phyloP scores from a whole-genome alignment of 257 asterid species.

The Marsdenia floribunda region DNA sequence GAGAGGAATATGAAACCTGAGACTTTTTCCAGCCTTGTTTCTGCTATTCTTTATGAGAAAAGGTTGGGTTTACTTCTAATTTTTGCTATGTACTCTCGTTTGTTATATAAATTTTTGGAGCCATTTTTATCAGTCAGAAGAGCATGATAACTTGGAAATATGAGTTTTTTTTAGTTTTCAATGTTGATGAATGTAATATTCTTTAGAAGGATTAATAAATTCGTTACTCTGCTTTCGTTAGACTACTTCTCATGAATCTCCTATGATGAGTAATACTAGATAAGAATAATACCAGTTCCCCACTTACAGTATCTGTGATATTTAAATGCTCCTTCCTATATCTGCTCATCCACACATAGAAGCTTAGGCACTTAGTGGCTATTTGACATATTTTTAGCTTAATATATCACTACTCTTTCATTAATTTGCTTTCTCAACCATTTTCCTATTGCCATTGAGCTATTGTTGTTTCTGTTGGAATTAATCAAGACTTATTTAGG shows the following conservation, averaged over 20 bases:
- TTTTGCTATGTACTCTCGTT: neutral
- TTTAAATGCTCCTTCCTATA: too few species aligned
- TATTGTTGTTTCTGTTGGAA: too few species aligned
- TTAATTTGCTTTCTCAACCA: too few species aligned
- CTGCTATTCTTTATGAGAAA: conserved; percentile 84
- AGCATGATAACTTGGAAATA: neutral
- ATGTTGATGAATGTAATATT: neutral
- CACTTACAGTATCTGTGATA: too few species aligned
- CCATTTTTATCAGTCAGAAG: neutral
- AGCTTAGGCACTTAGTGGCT: neutral
- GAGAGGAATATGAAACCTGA: conserved; percentile 99
- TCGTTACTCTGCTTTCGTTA: neutral
- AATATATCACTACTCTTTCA: neutral
- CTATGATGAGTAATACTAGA: too few species aligned
- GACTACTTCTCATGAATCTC: neutral
- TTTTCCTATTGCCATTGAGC: too few species aligned
- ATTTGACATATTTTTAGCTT: neutral
- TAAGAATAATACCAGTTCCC: neutral
- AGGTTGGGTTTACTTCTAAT: conserved; percentile 39
- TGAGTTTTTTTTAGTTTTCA: neutral
- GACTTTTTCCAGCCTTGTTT: conserved; percentile 92
- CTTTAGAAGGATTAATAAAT: neutral
- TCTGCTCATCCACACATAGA: too few species aligned
- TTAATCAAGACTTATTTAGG: too few species aligned
- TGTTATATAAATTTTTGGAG: too few species aligned